Percentiles rank a stretch among this genome's conserved stretches.
phyloP scores from a whole-genome alignment of 2,329 filamentous ascomycete genomes.

The Cyclaneusma minus region DNA sequence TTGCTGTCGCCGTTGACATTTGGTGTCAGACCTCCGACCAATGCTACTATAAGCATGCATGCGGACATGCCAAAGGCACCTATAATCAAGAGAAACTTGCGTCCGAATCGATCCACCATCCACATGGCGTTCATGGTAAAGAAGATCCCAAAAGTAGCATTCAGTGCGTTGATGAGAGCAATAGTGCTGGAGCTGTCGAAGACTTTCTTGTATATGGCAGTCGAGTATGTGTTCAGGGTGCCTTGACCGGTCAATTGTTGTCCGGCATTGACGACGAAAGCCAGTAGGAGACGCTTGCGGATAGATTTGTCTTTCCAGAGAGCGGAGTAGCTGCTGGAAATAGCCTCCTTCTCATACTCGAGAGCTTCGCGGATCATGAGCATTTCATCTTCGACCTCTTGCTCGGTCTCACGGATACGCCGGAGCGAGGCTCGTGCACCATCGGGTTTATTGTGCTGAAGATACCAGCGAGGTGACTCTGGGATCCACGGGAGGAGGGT shows the following conservation, averaged over 20 bases:
- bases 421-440: constrained; percentile 40
- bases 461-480: constrained; percentile 53
- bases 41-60: constrained; percentile 53
- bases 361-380: constrained; percentile 50
- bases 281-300: constrained; percentile 48
- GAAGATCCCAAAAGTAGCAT: constrained; percentile 56
- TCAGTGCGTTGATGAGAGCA: constrained; percentile 59
- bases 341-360: constrained; percentile 56
- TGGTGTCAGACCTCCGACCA: constrained; percentile 41
- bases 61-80: constrained; percentile 53
- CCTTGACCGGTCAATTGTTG: constrained; percentile 62
- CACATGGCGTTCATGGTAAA: constrained; percentile 61
- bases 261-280: constrained; percentile 51
- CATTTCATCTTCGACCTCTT: constrained; percentile 53
- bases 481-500: constrained; percentile 47
- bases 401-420: constrained; percentile 46
- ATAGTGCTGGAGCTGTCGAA: constrained; percentile 43
- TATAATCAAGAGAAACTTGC: constrained; percentile 53
- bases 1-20: constrained; percentile 35
- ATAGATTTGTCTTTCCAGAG: constrained; percentile 57
- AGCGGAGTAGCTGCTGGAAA: constrained; percentile 44
- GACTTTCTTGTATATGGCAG: constrained; percentile 59
- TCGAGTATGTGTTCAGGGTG: constrained; percentile 57
- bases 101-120: constrained; percentile 57
- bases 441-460: constrained; percentile 44